A percentile compares a stretch with the other conserved stretches of the same genome.
Conservation (phyloP, 768 basidiomycete species). For the Mycena belliarum region DNA sequence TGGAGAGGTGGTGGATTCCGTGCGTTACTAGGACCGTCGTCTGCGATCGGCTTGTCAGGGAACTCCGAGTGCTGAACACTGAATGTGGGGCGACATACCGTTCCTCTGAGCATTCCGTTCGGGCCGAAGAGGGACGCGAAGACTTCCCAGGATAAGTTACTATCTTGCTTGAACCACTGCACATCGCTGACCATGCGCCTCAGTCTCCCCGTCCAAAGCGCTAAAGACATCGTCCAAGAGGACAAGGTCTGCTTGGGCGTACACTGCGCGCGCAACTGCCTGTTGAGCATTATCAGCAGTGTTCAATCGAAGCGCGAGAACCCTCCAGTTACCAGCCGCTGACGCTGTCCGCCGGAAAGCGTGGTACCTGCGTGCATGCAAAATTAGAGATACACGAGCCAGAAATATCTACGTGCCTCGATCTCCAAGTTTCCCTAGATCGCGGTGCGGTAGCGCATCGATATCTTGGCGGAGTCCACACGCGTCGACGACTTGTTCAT, state of each 20-base stretch:
- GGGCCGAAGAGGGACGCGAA: constrained; percentile 16
- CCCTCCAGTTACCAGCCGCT: constrained; percentile 5
- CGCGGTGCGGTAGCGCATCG: constrained; percentile 9
- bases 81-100: background rate
- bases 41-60: background rate
- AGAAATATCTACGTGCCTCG: constrained; percentile 3
- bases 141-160: background rate
- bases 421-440: constrained; percentile 14
- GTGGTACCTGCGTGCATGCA: background rate
- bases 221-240: constrained; percentile 5
- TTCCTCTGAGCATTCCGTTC: constrained; percentile 13
- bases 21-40: constrained; percentile 17
- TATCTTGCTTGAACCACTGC: background rate
- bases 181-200: constrained; percentile 1
- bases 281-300: background rate
- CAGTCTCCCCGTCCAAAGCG: constrained; percentile 3
- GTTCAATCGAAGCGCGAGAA: too few species aligned
- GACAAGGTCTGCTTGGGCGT: constrained; percentile 1
- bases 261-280: constrained; percentile 3
- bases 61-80: too few species aligned
- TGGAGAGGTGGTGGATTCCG: constrained; percentile 14
- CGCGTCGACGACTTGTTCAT: constrained; percentile 16
- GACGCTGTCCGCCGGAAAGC: constrained; percentile 15
- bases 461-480: constrained; percentile 11
- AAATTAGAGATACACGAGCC: background rate